A percentile compares a stretch with the other conserved stretches of the same genome.
Conservation (phyloP, 2,329 filamentous ascomycete genomes). For the Penicillium sp. region DNA sequence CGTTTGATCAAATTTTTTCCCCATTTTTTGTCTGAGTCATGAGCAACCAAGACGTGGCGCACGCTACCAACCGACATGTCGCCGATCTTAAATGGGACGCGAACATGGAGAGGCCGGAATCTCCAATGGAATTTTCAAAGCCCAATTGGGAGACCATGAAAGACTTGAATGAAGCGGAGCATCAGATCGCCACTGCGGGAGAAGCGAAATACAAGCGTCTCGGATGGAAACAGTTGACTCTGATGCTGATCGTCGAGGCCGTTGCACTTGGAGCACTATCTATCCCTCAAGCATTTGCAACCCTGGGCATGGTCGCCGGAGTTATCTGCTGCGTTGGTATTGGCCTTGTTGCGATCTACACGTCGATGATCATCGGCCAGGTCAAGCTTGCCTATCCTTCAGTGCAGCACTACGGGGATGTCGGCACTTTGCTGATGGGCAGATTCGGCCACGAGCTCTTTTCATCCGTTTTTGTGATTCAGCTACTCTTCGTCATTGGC, state of each 20-base stretch:
- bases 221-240: conserved; percentile 52
- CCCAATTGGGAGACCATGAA: not conserved
- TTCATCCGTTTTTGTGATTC: conserved; percentile 44
- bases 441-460: conserved; percentile 44
- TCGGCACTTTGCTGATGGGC: conserved; percentile 44
- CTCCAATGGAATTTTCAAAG: not conserved
- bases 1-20: not conserved
- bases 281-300: conserved; percentile 47
- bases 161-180: conserved; percentile 3
- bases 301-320: conserved; percentile 48
- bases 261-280: conserved; percentile 50
- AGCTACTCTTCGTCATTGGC: conserved; percentile 45
- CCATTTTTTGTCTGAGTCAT: not conserved
- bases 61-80: not conserved
- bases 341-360: conserved; percentile 43
- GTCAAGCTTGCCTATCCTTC: conserved; percentile 39
- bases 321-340: conserved; percentile 44
- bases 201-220: conserved; percentile 23
- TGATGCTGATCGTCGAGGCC: conserved; percentile 52
- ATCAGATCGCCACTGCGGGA: conserved; percentile 1
- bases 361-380: conserved; percentile 42
- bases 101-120: not conserved
- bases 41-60: not conserved
- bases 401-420: conserved; percentile 46
- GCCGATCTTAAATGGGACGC: not conserved